Evolutionary conservation across 768 basidiomycete species (phyloP).

Genomic region (Obba rivulosa): DNA sequence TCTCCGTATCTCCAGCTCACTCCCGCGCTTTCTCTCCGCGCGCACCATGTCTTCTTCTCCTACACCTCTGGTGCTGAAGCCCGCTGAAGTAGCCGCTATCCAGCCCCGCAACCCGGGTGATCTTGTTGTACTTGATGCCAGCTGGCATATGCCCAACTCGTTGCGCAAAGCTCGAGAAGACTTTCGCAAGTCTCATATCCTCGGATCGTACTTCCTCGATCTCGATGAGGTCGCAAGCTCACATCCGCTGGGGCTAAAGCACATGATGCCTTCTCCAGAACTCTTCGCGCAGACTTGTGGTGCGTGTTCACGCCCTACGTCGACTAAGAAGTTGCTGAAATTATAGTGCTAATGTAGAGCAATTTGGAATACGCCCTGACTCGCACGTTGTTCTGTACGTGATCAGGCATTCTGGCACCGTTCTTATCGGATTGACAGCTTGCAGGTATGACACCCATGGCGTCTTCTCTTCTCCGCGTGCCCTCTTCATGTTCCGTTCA

Average conservation of each 20-base stretch:
- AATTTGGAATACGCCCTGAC: slow-evolving; percentile 63
- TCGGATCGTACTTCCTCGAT: slow-evolving; percentile 12
- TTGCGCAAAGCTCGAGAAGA: slow-evolving; percentile 56
- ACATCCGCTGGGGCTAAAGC: slow-evolving; percentile 77
- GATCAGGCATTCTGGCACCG: neutral
- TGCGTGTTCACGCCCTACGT: slow-evolving; percentile 33
- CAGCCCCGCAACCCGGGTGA: slow-evolving; percentile 20
- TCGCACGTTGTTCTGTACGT: slow-evolving; percentile 81
- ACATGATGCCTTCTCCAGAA: slow-evolving; percentile 83
- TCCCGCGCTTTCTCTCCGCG: too few species aligned
- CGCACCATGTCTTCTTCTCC: too few species aligned
- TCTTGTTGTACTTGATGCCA: slow-evolving; percentile 62
- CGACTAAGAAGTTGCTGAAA: neutral
- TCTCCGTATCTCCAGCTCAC: neutral
- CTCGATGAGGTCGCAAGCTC: slow-evolving; percentile 36
- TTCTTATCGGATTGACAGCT: slow-evolving; percentile 4
- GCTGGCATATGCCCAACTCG: slow-evolving; percentile 94
- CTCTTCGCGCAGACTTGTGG: slow-evolving; percentile 78
- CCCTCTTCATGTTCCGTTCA: slow-evolving; percentile 89
- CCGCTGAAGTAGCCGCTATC: slow-evolving; percentile 37
- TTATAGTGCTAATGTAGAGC: slow-evolving; percentile 33
- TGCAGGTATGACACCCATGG: slow-evolving; percentile 85
- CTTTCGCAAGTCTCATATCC: slow-evolving; percentile 10
- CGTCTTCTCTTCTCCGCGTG: slow-evolving; percentile 88
- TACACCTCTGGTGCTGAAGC: slow-evolving; percentile 48